Percentiles rank a stretch among this genome's conserved stretches.
These are phyloP conservation scores for Stachybotrys echinatus DNA, from an alignment of 2,329 filamentous ascomycete species.

Conservation along the genomic window DNA sequence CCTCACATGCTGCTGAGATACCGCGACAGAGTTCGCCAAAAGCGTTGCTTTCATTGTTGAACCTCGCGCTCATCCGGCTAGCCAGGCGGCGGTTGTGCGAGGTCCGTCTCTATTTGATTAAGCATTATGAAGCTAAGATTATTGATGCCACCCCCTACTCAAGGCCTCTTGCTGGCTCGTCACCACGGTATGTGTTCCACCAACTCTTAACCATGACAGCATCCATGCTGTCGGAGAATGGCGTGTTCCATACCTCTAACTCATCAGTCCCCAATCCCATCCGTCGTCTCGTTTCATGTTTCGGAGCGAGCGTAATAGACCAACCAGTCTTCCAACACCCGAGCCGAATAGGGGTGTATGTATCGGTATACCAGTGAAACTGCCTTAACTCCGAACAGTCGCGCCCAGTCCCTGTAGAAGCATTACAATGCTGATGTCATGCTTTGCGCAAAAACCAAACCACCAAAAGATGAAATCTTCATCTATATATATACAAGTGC, in stretches of 20 bases:
- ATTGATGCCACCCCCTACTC: slow-evolving; percentile 2
- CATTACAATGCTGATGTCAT: slow-evolving; percentile 39
- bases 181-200: neutral
- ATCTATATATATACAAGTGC: slow-evolving; percentile 39
- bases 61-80: neutral
- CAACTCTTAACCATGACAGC: no score
- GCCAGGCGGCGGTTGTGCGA: neutral
- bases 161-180: neutral
- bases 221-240: no score
- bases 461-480: slow-evolving; percentile 40
- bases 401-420: slow-evolving; percentile 36
- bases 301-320: slow-evolving; percentile 36
- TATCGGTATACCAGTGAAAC: slow-evolving; percentile 2
- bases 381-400: slow-evolving; percentile 38
- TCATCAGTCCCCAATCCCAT: neutral
- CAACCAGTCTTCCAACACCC: slow-evolving; percentile 6
- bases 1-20: no score
- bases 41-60: neutral
- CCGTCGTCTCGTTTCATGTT: slow-evolving; percentile 8
- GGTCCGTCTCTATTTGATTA: slow-evolving; percentile 6
- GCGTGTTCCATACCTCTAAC: neutral
- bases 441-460: slow-evolving; percentile 28
- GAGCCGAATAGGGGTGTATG: slow-evolving; percentile 1
- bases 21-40: neutral
- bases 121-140: slow-evolving; percentile 13